Percentiles rank a stretch among this genome's conserved stretches.
phyloP scores from a whole-genome alignment of 78 protist species.

The Dictyostelium firmibasis region DNA sequence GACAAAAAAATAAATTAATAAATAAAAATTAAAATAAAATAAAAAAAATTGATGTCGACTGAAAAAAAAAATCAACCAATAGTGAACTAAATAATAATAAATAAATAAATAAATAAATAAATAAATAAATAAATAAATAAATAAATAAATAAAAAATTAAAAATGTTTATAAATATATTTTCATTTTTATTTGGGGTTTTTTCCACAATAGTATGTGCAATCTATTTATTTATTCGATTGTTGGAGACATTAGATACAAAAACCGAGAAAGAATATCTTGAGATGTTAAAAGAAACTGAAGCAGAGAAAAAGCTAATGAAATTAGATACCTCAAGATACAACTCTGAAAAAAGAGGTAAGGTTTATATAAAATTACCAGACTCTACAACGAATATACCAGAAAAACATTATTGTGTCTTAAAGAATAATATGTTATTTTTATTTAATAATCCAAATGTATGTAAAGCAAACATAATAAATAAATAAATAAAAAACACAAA shows the following conservation, averaged over 20 bases:
- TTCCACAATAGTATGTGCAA: conserved; percentile 41
- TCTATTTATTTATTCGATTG: conserved; percentile 47
- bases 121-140: not conserved
- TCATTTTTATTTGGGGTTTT: conserved; percentile 68
- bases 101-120: not conserved
- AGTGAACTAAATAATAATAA: not conserved
- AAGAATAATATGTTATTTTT: conserved; percentile 49
- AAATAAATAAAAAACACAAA: not conserved
- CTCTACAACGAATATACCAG: conserved; percentile 12
- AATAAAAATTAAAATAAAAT: not conserved
- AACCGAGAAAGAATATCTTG: conserved; percentile 32
- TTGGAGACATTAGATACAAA: conserved; percentile 41
- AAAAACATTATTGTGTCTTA: conserved; percentile 53
- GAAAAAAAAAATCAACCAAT: not conserved
- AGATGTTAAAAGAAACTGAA: conserved; percentile 4
- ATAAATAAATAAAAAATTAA: not conserved
- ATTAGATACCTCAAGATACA: conserved; percentile 40
- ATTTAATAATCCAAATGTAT: conserved; percentile 37
- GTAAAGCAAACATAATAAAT: not conserved
- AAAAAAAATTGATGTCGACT: not conserved
- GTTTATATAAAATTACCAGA: conserved; percentile 43
- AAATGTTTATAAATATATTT: conserved; percentile 53
- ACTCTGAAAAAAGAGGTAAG: conserved; percentile 42
- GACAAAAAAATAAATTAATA: not conserved
- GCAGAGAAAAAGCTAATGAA: conserved; percentile 12